Evolutionary conservation across 331 rosid genomes (phyloP).

Genomic region (Rhamnella rubrinervis): DNA sequence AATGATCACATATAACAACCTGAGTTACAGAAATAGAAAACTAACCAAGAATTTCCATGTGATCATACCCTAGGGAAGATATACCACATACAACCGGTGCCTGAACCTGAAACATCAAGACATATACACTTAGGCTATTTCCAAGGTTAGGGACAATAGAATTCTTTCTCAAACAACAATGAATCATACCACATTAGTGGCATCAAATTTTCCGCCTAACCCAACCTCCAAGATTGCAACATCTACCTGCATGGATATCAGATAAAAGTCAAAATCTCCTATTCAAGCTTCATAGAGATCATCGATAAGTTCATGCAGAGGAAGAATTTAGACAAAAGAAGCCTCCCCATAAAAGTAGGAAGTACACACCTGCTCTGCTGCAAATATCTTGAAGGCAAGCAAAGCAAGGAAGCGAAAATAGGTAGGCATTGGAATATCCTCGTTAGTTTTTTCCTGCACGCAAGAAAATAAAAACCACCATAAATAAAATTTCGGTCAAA

Average conservation of each 20-base stretch:
- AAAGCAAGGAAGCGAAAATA: slow-evolving; percentile 94
- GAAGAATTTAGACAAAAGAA: not conserved
- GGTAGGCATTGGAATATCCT: slow-evolving; percentile 82
- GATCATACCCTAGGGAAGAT: slow-evolving; percentile 96
- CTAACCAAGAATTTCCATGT: slow-evolving; percentile 99
- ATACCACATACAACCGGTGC: slow-evolving; percentile 88
- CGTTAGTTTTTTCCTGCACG: slow-evolving; percentile 60
- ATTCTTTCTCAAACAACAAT: slow-evolving; percentile 15
- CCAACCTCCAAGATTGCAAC: slow-evolving; percentile 96
- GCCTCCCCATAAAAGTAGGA: slow-evolving; percentile 13
- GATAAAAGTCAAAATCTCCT: slow-evolving; percentile 7
- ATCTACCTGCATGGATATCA: slow-evolving; percentile 64
- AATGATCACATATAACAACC: slow-evolving; percentile 14
- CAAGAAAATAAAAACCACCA: slow-evolving; percentile 21
- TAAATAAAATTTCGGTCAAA: slow-evolving; percentile 17
- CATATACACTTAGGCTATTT: slow-evolving; percentile 12
- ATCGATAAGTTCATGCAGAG: slow-evolving; percentile 4
- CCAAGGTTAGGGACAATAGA: slow-evolving; percentile 6
- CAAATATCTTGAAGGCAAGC: slow-evolving; percentile 94
- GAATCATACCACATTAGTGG: slow-evolving; percentile 84
- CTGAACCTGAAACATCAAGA: slow-evolving; percentile 60
- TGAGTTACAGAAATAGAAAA: slow-evolving; percentile 31
- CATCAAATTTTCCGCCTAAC: slow-evolving; percentile 88
- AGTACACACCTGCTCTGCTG: slow-evolving; percentile 74
- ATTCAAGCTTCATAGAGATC: not conserved